Conservation (phyloP, 2,329 filamentous ascomycete genomes). For the Clonostachys chloroleuca region DNA sequence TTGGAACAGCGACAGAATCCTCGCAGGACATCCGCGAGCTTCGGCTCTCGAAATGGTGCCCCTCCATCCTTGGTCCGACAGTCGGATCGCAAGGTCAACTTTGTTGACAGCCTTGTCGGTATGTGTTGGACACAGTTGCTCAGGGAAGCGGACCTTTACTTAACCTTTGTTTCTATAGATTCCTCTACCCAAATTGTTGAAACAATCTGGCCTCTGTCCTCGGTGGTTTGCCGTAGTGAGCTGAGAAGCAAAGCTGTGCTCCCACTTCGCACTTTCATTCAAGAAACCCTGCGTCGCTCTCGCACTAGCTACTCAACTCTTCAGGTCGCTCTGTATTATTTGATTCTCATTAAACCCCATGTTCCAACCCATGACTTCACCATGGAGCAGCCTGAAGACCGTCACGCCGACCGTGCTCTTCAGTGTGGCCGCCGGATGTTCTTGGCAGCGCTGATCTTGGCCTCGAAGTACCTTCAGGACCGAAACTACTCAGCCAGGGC, state of each 20-base stretch:
- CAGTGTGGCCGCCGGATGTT: constrained; percentile 98
- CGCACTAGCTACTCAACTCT: constrained; percentile 96
- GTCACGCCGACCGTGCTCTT: constrained; percentile 70
- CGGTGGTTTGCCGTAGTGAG: constrained; percentile 71
- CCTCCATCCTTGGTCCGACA: constrained; percentile 80
- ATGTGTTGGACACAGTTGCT: constrained; percentile 46
- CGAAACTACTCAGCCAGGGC: constrained; percentile 95
- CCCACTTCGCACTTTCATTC: constrained; percentile 91
- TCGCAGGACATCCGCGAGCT: constrained; percentile 49
- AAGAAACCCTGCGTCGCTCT: constrained; percentile 92
- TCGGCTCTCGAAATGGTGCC: constrained; percentile 51
- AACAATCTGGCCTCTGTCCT: constrained; percentile 92
- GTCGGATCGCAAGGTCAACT: constrained; percentile 87
- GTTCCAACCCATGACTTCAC: constrained; percentile 82
- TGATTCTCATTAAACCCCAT: constrained; percentile 89
- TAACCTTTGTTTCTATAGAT: constrained; percentile 54
- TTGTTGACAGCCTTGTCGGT: constrained; percentile 97
- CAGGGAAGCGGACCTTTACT: constrained; percentile 14
- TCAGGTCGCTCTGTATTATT: constrained; percentile 93
- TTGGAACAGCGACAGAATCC: constrained; percentile 62
- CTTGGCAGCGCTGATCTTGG: constrained; percentile 86
- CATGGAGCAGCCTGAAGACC: constrained; percentile 75
- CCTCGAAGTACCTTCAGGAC: constrained; percentile 97
- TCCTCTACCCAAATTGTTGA: constrained; percentile 96
- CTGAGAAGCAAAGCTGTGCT: constrained; percentile 72